A percentile compares a stretch with the other conserved stretches of the same genome.
These are phyloP conservation scores for Gossypium davidsonii DNA, from an alignment of 441 rosid species.

Conservation along the genomic window DNA sequence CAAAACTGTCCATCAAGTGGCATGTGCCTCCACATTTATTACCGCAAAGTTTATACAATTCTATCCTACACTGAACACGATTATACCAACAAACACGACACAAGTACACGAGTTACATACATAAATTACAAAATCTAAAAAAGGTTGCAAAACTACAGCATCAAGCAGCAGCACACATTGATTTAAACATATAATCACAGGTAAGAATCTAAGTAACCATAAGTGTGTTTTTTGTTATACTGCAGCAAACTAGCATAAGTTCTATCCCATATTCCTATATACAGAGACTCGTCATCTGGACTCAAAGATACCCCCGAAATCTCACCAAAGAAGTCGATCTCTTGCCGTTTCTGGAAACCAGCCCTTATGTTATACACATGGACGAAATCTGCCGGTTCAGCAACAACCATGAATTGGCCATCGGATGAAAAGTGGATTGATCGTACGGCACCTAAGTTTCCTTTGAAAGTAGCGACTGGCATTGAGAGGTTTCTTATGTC, in stretches of 20 bases:
- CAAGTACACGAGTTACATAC: no score
- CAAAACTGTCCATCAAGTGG: no score
- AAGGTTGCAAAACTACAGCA: background rate
- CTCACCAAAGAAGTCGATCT: slow-evolving; percentile 67
- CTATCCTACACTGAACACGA: no score
- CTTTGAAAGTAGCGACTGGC: slow-evolving; percentile 42
- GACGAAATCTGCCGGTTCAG: slow-evolving; percentile 68
- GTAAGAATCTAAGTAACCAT: slow-evolving; percentile 47
- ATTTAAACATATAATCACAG: slow-evolving; percentile 19
- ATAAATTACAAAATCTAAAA: no score
- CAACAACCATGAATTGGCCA: slow-evolving; percentile 62
- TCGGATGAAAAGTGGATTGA: slow-evolving; percentile 48
- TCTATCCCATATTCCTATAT: slow-evolving; percentile 56
- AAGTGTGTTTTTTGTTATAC: slow-evolving; percentile 39
- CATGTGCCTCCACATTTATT: no score
- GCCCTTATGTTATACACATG: slow-evolving; percentile 45
- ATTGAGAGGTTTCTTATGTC: slow-evolving; percentile 56
- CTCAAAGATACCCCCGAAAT: slow-evolving; percentile 63
- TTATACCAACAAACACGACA: no score
- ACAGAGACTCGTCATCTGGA: slow-evolving; percentile 54
- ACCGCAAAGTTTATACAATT: no score
- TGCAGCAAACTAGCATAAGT: slow-evolving; percentile 66
- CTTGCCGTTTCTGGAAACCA: slow-evolving; percentile 40
- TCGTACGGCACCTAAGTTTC: slow-evolving; percentile 65
- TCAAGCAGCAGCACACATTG: background rate